Percentiles rank a stretch among this genome's conserved stretches.
Conservation (phyloP, 1,284 basidiomycete species). For the Boletus holoroseus region DNA sequence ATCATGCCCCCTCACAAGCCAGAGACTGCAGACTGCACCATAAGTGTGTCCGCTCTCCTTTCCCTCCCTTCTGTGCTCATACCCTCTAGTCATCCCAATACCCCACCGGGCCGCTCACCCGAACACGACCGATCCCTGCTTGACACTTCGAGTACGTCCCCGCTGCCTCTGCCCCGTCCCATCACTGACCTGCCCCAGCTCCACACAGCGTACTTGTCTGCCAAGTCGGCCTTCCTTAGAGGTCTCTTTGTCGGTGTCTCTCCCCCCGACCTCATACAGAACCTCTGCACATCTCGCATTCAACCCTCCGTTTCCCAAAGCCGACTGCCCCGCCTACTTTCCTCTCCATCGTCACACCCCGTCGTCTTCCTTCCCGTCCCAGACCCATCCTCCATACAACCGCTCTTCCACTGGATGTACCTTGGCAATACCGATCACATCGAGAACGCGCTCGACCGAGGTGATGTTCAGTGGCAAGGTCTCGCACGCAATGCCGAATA, state of each 20-base stretch:
- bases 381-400: slow-evolving; percentile 64
- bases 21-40: slow-evolving; percentile 68
- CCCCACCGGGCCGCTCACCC: slow-evolving; percentile 39
- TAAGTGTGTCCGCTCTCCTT: slow-evolving; percentile 42
- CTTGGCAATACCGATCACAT: slow-evolving; percentile 60
- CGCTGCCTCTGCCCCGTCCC: not conserved
- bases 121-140: no score
- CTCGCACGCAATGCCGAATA: slow-evolving; percentile 79
- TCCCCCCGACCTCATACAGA: slow-evolving; percentile 49
- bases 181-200: slow-evolving; percentile 40
- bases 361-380: slow-evolving; percentile 71
- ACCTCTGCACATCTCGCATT: slow-evolving; percentile 25
- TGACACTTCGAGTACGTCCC: slow-evolving; percentile 55
- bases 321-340: slow-evolving; percentile 60
- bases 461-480: slow-evolving; percentile 68
- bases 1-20: no score
- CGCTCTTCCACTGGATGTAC: slow-evolving; percentile 75
- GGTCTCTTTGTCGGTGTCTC: slow-evolving; percentile 62
- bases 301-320: slow-evolving; percentile 39
- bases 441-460: slow-evolving; percentile 52
- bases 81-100: slow-evolving; percentile 45
- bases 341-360: slow-evolving; percentile 57
- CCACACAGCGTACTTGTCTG: slow-evolving; percentile 65
- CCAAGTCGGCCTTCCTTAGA: slow-evolving; percentile 66
- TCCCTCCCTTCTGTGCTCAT: not conserved